Evolutionary conservation across 768 basidiomycete species (phyloP), one percentile per base, ranked within the genome.

Genomic region (Xerocomellus amylosporus): DNA sequence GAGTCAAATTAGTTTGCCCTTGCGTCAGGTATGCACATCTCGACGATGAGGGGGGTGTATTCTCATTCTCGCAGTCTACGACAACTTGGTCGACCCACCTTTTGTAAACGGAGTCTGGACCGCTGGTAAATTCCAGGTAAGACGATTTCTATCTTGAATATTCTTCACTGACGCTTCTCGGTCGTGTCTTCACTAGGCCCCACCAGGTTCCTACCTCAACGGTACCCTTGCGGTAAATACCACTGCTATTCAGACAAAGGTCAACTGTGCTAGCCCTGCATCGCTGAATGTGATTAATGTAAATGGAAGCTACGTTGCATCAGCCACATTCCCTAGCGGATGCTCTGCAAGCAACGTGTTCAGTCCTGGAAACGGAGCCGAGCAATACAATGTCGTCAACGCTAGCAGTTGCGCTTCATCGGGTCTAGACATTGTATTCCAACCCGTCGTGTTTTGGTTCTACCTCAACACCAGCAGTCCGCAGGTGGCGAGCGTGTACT

Each of bases 361-460:
- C 59, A 64, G 75, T 56, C 67, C 77, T 4, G 57, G 34, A 14
- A 62, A 67, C 34, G 69, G 80, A 6, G 62, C 64, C 2, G 64
- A 74, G 51, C 84, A 84, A 63, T 85, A 79, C 59, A 79, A 77
- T 41, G 83, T 82, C 4, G 46, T 69, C 19, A 74, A 76, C 2
- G 58, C 74, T 9, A 57, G 71, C 48, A 69, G 72, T 60, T 67
- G 73, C 54, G 54, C 61, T 46, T 33, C 54, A 58, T 40, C 65
- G 5, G 61, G 70, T 33, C 53, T 76, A 30, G 59, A 72, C 36
- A 69, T 77, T 30, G 57, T 61, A 22, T 76, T 77, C 54, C 78
- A 75, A 34, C 84, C 86, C 8, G 83, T 87, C 40, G 77, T 87
- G 71, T 88, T 87, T 61, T 88, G 86, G 85, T 86, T 67, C 64